Base-by-base conservation (phyloP, 2,329 filamentous ascomycete genomes). In the Aspergillus eucalypticola region DNA sequence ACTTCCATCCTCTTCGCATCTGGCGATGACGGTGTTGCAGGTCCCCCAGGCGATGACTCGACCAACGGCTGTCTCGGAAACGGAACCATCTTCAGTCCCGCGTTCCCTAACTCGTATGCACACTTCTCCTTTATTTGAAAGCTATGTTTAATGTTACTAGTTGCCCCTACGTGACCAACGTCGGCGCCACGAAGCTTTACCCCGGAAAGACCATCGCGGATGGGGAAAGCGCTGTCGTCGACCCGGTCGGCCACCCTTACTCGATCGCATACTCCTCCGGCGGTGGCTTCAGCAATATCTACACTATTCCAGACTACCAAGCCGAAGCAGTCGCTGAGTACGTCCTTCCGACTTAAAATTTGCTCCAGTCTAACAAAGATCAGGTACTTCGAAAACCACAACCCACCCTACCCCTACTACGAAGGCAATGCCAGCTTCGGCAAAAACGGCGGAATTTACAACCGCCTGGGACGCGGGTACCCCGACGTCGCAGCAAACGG, bases 201-300 rank as follows among this genome's bases (percentile, higher is more conserved):
- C 57, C 57, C 2, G 42, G 42, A 17, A 8, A 56, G 23, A 55
- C 57, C 3, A 44, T 59, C 44, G 38, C 42, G 2, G 50, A 59
- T n/a, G 50, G 50, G 4, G 57, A 59, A 51, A 59, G 57, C 17
- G 51, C 51, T 3, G 57, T 50, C n/a, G 46, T 49, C 13, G 58
- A 60, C 48, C 58, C 58, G 3, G 13, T 2, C 1, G 58, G 58
- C 23, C 13, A 46, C 39, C 53, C 39, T 17, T 55, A 55, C 17
- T 35, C 23, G 8, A n/a, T 44, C n/a, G 54, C 44, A 1, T 60
- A 27, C 32, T 35, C 58, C 10, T 60, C 52, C 5, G 58, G 58
- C 3, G 58, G 58, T 17, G 58, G 58, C 15, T 60, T 60, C 58
- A 60, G 58, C 32, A 60, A 60, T 7, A 60, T 60, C 52, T 60